These are phyloP conservation scores for Rhodotorula sp. DNA, from an alignment of 1,284 basidiomycete species.

Conservation along the genomic window DNA sequence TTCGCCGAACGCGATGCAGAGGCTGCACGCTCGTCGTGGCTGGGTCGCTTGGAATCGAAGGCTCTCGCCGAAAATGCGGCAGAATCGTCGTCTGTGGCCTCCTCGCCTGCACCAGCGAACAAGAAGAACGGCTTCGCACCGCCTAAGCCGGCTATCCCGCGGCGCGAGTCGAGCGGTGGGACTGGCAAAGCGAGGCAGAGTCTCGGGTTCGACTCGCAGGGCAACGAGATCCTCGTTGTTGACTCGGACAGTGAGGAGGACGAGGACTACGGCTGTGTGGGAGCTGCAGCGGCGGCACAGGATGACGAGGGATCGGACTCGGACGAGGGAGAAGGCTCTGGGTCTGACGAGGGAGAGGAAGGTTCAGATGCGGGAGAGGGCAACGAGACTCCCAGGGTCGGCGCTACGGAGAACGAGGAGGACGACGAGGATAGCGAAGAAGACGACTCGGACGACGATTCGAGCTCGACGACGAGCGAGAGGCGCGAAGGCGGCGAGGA, in stretches of 20 bases:
- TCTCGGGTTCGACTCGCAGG: slow-evolving; percentile 2
- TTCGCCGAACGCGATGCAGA: slow-evolving; percentile 30
- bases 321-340: not conserved
- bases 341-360: not conserved
- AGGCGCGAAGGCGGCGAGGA: slow-evolving; percentile 20
- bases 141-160: not conserved
- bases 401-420: slow-evolving; percentile 2
- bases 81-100: not conserved
- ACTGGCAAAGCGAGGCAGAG: not conserved
- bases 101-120: not conserved
- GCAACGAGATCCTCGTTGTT: slow-evolving; percentile 13
- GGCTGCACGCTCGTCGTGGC: not conserved
- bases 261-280: not conserved
- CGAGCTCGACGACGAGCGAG: slow-evolving; percentile 20
- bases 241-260: slow-evolving; percentile 7
- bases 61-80: slow-evolving; percentile 6
- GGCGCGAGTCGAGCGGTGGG: not conserved
- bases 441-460: slow-evolving; percentile 29
- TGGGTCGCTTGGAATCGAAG: slow-evolving; percentile 28
- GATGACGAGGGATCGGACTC: not conserved
- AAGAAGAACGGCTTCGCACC: not conserved
- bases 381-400: not conserved
- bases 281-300: too few species aligned
- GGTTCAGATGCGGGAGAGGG: not conserved
- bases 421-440: slow-evolving; percentile 16